phyloP scores from a whole-genome alignment of 208 protist species.

The Trichomonas gallinae region DNA sequence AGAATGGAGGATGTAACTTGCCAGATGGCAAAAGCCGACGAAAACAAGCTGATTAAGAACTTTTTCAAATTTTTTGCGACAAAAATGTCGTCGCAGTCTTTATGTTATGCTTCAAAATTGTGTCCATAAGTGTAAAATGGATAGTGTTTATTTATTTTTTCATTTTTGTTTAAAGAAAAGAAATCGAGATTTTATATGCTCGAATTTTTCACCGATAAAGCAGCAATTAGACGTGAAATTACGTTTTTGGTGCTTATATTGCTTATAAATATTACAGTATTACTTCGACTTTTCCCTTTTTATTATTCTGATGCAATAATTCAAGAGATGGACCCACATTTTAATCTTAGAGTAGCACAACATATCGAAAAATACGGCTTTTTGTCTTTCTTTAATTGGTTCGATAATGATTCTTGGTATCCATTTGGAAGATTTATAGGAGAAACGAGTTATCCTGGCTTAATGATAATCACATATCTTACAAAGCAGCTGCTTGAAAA shows the following conservation, averaged over 20 bases:
- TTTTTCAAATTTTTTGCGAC: neutral
- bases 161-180: too few relatives aligned
- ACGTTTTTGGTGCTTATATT: neutral
- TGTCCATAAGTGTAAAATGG: neutral
- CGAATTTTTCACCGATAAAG: too few relatives aligned
- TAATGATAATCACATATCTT: constrained; percentile 76
- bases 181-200: too few relatives aligned
- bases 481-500: constrained; percentile 59
- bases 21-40: neutral
- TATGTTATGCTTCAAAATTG: neutral
- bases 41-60: neutral
- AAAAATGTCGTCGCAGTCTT: neutral
- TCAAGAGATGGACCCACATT: neutral
- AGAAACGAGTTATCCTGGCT: constrained; percentile 82
- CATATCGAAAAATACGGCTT: constrained; percentile 60
- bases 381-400: constrained; percentile 89
- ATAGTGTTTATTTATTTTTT: too few relatives aligned
- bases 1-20: neutral
- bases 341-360: neutral
- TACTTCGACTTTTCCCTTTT: neutral
- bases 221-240: neutral
- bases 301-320: neutral
- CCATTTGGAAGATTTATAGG: constrained; percentile 86
- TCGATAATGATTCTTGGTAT: constrained; percentile 87
- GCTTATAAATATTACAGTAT: neutral